A percentile compares a stretch with the other conserved stretches of the same genome.
phyloP scores from a whole-genome alignment of 1,139 yeast genomes.

The Protomyces lactucae-debilis region DNA sequence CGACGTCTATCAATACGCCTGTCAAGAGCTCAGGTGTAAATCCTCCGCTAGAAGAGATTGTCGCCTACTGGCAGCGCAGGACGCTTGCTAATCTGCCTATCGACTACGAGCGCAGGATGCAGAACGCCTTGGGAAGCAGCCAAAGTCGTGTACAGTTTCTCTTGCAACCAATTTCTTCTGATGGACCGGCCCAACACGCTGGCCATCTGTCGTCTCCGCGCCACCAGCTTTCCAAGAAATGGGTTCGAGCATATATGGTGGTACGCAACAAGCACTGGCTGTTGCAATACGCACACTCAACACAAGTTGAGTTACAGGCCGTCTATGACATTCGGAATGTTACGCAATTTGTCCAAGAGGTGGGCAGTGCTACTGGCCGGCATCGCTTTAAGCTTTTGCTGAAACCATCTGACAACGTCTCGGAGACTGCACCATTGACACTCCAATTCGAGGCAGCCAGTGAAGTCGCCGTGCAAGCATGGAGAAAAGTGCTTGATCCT shows the following conservation, averaged over 20 bases:
- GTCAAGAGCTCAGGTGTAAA: neutral
- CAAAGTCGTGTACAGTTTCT: neutral
- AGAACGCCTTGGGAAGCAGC: neutral
- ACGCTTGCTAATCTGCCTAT: neutral
- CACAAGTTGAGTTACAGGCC: neutral
- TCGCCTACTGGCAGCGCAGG: neutral
- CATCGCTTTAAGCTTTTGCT: neutral
- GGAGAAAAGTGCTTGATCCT: conserved; percentile 11
- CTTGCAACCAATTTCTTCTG: neutral
- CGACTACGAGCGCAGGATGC: neutral
- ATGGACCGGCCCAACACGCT: neutral
- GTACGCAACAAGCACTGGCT: neutral
- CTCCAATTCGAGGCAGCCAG: neutral
- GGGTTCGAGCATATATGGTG: neutral
- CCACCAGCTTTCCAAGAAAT: neutral
- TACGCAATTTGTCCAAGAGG: neutral
- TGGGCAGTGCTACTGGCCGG: neutral
- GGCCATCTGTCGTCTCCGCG: neutral
- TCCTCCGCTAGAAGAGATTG: neutral
- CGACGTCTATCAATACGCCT: neutral
- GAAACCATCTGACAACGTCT: neutral
- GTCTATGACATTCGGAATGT: neutral
- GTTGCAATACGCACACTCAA: neutral
- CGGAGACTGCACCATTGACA: neutral
- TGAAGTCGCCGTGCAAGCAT: neutral